Evolutionary conservation across 768 basidiomycete species (phyloP).

Genomic region (Galerina sulciceps): DNA sequence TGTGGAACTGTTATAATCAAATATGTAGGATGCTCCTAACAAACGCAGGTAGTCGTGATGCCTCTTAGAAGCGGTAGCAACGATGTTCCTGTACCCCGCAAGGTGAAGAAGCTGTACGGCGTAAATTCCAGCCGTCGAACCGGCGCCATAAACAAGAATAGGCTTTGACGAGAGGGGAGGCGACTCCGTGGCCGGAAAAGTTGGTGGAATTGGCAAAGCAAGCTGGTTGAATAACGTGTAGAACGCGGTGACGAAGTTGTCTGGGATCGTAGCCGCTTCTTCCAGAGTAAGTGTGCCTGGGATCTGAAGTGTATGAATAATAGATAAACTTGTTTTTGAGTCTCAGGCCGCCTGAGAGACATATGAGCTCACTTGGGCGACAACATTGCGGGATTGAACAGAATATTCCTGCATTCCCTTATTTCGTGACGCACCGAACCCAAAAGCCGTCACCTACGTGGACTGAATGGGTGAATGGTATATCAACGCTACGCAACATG

Average conservation of each 20-base stretch:
- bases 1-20: constrained; percentile 44
- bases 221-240: constrained; percentile 45
- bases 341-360: not conserved
- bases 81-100: constrained; percentile 45
- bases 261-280: constrained; percentile 40
- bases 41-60: constrained; percentile 41
- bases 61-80: constrained; percentile 44
- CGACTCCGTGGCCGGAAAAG: constrained; percentile 31
- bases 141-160: constrained; percentile 50
- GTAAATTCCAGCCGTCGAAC: constrained; percentile 43
- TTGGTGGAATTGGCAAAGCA: constrained; percentile 35
- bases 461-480: not conserved
- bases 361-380: constrained; percentile 39
- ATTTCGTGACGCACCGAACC: constrained; percentile 22
- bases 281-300: constrained; percentile 42
- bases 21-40: constrained; percentile 42
- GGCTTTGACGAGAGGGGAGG: constrained; percentile 35
- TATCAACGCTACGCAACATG: not conserved
- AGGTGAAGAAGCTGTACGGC: constrained; percentile 41
- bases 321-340: not conserved
- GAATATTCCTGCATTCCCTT: constrained; percentile 44
- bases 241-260: constrained; percentile 46
- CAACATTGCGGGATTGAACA: constrained; percentile 28
- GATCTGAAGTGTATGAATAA: constrained; percentile 31
- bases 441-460: constrained; percentile 32